These are phyloP conservation scores for Phylloporus sp. DNA, from an alignment of 768 basidiomycete species.

Conservation along the genomic window DNA sequence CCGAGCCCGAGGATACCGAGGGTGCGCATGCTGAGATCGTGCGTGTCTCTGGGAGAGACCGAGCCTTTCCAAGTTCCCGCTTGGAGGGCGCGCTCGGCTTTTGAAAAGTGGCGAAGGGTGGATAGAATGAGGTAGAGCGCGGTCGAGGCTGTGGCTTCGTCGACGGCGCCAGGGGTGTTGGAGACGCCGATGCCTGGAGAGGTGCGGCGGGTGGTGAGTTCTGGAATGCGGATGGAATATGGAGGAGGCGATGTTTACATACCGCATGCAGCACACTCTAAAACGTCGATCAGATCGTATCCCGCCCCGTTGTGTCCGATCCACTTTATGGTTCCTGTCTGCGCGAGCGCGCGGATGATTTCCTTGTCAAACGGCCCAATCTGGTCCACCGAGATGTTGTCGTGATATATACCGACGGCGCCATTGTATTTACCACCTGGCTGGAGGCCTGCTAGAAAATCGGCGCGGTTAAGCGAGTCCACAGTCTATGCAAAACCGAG, in stretches of 20 bases:
- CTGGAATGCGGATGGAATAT: no score
- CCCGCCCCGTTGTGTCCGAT: constrained; percentile 93
- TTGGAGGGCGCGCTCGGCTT: constrained; percentile 51
- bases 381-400: constrained; percentile 57
- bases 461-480: constrained; percentile 57
- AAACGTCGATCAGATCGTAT: constrained; percentile 83
- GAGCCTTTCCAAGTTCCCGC: constrained; percentile 56
- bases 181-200: constrained; percentile 57
- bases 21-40: constrained; percentile 64
- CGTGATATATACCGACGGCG: constrained; percentile 72
- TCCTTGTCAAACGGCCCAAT: constrained; percentile 81
- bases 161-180: constrained; percentile 85
- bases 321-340: constrained; percentile 57
- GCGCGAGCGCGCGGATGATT: constrained; percentile 62
- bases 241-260: neutral
- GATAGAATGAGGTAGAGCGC: constrained; percentile 80
- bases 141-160: constrained; percentile 87
- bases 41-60: constrained; percentile 42
- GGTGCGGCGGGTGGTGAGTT: neutral
- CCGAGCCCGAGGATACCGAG: constrained; percentile 72
- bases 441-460: constrained; percentile 61
- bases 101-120: constrained; percentile 65
- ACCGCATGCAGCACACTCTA: constrained; percentile 69
- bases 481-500: constrained; percentile 33
- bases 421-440: constrained; percentile 70